Percentiles rank a stretch among this genome's conserved stretches.
Conservation (phyloP, 169 alveolate genomes). For the Perkinsus chesapeaki region DNA sequence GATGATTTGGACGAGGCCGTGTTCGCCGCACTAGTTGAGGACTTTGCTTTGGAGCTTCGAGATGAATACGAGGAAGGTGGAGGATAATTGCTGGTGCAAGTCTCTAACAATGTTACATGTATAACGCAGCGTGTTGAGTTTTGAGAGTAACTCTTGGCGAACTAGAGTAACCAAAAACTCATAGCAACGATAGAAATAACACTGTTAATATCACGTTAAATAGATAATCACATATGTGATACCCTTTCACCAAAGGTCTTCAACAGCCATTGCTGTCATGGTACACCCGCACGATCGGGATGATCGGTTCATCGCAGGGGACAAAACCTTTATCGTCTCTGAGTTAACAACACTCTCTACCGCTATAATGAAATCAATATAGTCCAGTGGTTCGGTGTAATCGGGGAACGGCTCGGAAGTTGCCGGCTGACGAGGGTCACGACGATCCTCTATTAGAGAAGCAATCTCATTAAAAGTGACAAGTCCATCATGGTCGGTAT, state of each 20-base stretch:
- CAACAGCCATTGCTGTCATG: constrained; percentile 9
- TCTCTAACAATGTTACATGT: background rate
- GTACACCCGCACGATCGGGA: background rate
- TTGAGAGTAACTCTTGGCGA: too few species aligned
- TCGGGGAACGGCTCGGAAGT: background rate
- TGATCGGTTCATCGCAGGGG: background rate
- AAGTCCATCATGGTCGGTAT: background rate
- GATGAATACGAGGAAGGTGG: background rate
- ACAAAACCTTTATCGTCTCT: background rate
- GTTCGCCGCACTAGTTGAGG: background rate
- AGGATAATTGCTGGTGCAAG: background rate
- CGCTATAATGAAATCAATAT: background rate
- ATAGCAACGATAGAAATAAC: too few species aligned
- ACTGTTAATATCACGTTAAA: too few species aligned
- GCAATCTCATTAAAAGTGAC: background rate
- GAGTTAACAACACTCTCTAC: background rate
- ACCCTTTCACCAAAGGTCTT: too few species aligned
- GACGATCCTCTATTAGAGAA: background rate
- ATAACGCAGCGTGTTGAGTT: too few species aligned
- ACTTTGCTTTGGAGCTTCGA: background rate
- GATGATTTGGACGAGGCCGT: background rate
- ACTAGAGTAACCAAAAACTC: too few species aligned
- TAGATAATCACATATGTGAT: too few species aligned
- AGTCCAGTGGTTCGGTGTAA: background rate
- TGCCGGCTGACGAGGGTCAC: background rate